Percentiles rank a stretch among this genome's conserved stretches.
Evolutionary conservation across 805 yeast genomes (phyloP).

Genomic region (Saturnispora galanensis): DNA sequence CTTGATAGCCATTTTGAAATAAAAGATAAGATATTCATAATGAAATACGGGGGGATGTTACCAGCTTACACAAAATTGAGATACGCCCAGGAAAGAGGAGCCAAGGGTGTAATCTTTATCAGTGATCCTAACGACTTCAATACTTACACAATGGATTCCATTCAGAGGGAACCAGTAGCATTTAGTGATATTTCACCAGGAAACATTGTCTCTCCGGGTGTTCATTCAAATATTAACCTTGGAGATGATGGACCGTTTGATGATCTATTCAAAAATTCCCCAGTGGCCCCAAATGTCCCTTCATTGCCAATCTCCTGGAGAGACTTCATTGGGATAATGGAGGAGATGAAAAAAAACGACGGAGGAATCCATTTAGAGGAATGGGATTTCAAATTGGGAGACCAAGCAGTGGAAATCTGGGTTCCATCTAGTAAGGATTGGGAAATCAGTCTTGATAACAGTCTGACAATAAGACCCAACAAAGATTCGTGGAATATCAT

Average conservation of each 20-base stretch:
- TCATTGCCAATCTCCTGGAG: conserved; percentile 67
- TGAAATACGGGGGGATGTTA: conserved; percentile 45
- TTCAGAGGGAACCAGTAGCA: conserved; percentile 50
- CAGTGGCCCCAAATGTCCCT: conserved; percentile 60
- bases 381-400: conserved; percentile 27
- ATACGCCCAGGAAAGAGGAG: conserved; percentile 48
- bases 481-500: conserved; percentile 74
- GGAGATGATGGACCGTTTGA: conserved; percentile 30
- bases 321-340: conserved; percentile 45
- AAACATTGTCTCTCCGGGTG: conserved; percentile 72
- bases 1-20: conserved; percentile 29
- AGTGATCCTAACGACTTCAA: conserved; percentile 28
- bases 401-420: conserved; percentile 31
- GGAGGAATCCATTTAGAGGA: conserved; percentile 29
- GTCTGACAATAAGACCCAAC: conserved; percentile 36
- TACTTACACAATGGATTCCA: conserved; percentile 32
- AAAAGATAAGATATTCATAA: conserved; percentile 44
- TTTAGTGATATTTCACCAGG: conserved; percentile 56
- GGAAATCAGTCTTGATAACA: conserved; percentile 24
- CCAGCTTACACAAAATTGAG: conserved; percentile 42
- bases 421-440: conserved; percentile 29
- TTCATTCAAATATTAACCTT: conserved; percentile 32
- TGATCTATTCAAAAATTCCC: conserved; percentile 36
- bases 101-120: conserved; percentile 60
- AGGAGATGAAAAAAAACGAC: conserved; percentile 21